Evolutionary conservation across 1,284 basidiomycete species (phyloP).

Genomic region (Malassezia slooffiae): DNA sequence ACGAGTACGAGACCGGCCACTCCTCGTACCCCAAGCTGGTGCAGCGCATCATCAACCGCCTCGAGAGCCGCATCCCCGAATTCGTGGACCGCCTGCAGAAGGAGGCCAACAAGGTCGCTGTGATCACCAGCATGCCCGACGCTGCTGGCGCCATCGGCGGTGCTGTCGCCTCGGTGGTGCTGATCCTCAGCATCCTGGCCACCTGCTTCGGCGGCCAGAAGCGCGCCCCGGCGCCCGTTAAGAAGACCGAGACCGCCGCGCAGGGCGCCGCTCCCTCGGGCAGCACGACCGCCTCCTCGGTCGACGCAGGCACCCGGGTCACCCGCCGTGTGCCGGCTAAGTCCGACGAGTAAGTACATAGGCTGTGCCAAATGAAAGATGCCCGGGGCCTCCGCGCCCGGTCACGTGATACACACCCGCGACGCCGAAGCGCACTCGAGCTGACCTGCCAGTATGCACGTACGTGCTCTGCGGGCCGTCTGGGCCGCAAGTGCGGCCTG

Average conservation of each 20-base stretch:
- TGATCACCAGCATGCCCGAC: constrained; percentile 34
- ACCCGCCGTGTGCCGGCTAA: too few species aligned
- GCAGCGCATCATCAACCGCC: constrained; percentile 15
- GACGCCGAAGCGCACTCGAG: too few species aligned
- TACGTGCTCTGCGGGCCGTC: too few species aligned
- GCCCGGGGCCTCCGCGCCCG: too few species aligned
- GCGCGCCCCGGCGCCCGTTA: constrained; percentile 2
- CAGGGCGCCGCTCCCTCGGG: not conserved
- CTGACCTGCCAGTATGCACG: too few species aligned
- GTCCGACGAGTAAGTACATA: too few species aligned
- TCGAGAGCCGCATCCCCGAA: constrained; percentile 19
- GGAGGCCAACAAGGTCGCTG: constrained; percentile 21
- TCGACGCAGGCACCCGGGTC: too few species aligned
- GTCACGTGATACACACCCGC: too few species aligned
- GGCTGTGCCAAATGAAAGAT: too few species aligned
- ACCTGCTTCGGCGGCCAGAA: constrained; percentile 23
- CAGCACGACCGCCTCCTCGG: not conserved
- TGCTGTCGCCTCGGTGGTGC: constrained; percentile 27
- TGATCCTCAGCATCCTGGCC: constrained; percentile 28
- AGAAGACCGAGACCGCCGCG: constrained; percentile 10
- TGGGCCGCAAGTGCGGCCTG: not conserved
- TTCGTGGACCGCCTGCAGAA: constrained; percentile 22
- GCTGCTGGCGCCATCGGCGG: constrained; percentile 33
- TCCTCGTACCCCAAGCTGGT: constrained; percentile 17
- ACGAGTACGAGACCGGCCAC: constrained; percentile 11